A percentile compares a stretch with the other conserved stretches of the same genome.
phyloP scores from a whole-genome alignment of 2,329 filamentous ascomycete species.

The Trichoderma harzianum region DNA sequence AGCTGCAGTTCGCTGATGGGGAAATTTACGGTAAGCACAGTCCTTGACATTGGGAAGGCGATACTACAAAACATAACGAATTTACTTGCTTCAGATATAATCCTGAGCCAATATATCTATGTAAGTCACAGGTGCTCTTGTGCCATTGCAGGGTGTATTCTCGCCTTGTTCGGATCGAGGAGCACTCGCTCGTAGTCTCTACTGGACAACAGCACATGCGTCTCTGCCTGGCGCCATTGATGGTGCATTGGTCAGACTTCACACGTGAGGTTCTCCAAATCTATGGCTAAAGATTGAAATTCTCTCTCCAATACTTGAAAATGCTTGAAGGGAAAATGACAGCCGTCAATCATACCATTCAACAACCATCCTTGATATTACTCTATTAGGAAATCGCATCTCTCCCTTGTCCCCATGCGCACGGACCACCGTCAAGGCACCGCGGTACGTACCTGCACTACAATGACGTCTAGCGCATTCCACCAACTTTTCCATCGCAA shows the following conservation, averaged over 20 bases:
- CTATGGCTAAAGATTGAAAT: not conserved
- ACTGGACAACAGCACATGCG: not conserved
- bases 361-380: not conserved
- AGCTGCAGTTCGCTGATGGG: not conserved
- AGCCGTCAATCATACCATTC: not conserved
- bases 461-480: conserved; percentile 11
- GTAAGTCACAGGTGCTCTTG: not conserved
- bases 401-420: not conserved
- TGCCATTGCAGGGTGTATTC: not conserved
- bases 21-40: not conserved
- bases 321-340: not conserved
- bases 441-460: not conserved
- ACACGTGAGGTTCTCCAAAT: not conserved
- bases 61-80: not conserved
- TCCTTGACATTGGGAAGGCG: not conserved
- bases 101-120: accelerated
- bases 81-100: not conserved
- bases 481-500: not conserved
- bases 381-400: not conserved
- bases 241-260: not conserved
- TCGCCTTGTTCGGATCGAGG: not conserved
- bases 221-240: not conserved
- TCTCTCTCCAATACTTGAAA: not conserved
- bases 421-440: not conserved
- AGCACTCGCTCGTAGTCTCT: not conserved